Evolutionary conservation across 2,329 filamentous ascomycete species (phyloP).

Genomic region (Aspergillus aculeatinus): DNA sequence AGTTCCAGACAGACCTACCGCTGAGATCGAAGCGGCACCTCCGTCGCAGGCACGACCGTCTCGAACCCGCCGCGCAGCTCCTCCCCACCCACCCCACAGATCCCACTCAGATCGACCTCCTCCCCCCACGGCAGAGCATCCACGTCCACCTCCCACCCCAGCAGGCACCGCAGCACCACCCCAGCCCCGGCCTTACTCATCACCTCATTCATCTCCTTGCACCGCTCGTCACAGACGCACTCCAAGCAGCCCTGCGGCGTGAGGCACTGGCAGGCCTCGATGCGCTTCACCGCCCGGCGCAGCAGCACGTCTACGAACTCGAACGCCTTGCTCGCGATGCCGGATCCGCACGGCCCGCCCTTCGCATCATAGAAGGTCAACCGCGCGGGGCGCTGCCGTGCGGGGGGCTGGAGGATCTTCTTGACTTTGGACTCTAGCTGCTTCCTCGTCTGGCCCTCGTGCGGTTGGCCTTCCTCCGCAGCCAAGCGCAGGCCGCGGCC

Average conservation of each 20-base stretch:
- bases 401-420: conserved; percentile 32
- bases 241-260: conserved; percentile 73
- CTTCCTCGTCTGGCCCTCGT: neutral
- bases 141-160: conserved; percentile 76
- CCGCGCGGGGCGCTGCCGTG: conserved; percentile 78
- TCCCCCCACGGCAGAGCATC: conserved; percentile 84
- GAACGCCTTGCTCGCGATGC: conserved; percentile 89
- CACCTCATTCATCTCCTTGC: conserved; percentile 82
- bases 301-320: conserved; percentile 84
- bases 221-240: conserved; percentile 82
- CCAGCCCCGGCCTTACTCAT: conserved; percentile 88
- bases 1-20: neutral
- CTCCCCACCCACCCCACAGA: conserved; percentile 70
- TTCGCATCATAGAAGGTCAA: conserved; percentile 95
- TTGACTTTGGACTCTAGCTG: neutral
- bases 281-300: conserved; percentile 69
- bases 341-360: conserved; percentile 77
- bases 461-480: conserved; percentile 9
- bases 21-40: conserved; percentile 50
- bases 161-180: conserved; percentile 73
- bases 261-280: conserved; percentile 73
- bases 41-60: conserved; percentile 73
- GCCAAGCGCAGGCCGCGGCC: conserved; percentile 52
- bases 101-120: conserved; percentile 60
- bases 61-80: conserved; percentile 70